Evolutionary conservation across 495 filamentous ascomycete genomes (phyloP).

Genomic region (Tuber borchii): DNA sequence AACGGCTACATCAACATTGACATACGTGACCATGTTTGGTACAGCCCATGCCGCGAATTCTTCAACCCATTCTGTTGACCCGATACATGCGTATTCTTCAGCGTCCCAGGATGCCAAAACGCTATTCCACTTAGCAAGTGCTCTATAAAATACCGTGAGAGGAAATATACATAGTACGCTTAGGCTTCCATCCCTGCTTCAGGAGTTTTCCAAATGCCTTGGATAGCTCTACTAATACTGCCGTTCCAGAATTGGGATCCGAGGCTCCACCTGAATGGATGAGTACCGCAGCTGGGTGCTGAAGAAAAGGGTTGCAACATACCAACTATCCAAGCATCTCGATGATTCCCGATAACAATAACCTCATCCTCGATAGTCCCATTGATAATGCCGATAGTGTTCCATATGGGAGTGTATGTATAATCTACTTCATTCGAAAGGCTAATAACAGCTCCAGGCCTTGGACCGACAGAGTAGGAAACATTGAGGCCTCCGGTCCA

Average conservation of each 20-base stretch:
- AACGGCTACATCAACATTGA: conserved; percentile 65
- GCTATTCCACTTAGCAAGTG: conserved; percentile 15
- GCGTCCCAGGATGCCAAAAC: conserved; percentile 72
- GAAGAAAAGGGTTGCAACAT: not conserved
- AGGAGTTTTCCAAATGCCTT: conserved; percentile 46
- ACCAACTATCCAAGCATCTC: conserved; percentile 71
- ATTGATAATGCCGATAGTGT: conserved; percentile 90
- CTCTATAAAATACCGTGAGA: not conserved
- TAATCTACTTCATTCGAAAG: conserved; percentile 86
- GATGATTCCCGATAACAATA: conserved; percentile 88
- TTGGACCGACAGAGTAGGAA: conserved; percentile 84
- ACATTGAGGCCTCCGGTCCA: conserved; percentile 74
- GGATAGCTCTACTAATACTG: conserved; percentile 45
- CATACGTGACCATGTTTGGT: conserved; percentile 61
- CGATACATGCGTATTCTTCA: conserved; percentile 59
- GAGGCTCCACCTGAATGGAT: conserved; percentile 42
- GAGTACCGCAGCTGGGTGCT: not conserved
- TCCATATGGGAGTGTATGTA: conserved; percentile 82
- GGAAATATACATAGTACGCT: conserved; percentile 48
- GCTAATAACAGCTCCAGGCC: conserved; percentile 66
- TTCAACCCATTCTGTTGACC: conserved; percentile 54
- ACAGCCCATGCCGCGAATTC: conserved; percentile 83
- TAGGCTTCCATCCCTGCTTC: conserved; percentile 47
- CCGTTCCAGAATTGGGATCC: conserved; percentile 48
- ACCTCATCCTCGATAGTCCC: conserved; percentile 82